Evolutionary conservation across 169 alveolate species (phyloP).

Genomic region (Eimeria nieschulzi): DNA sequence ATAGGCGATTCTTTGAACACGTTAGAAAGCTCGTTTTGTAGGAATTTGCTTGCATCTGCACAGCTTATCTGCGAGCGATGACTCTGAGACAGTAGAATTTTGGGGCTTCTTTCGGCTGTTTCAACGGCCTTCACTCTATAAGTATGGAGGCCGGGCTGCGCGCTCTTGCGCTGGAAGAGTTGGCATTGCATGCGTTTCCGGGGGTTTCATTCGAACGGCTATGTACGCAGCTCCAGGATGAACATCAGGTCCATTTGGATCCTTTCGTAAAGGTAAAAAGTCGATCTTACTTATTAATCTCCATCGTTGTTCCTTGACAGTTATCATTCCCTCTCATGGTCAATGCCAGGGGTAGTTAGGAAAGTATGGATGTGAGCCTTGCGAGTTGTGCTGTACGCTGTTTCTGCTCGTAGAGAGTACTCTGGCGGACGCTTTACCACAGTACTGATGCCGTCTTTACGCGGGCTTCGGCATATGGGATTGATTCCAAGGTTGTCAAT

Average conservation of each 20-base stretch:
- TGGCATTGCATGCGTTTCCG: conserved; percentile 38
- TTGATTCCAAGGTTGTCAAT: neutral
- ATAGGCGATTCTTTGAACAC: no score
- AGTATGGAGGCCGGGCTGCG: conserved; percentile 24
- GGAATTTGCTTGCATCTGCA: no score
- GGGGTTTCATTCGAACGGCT: conserved; percentile 32
- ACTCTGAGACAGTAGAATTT: no score
- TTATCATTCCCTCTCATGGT: no score
- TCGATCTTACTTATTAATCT: no score
- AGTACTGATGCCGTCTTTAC: conserved; percentile 56
- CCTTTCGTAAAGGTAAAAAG: neutral
- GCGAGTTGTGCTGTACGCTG: no score
- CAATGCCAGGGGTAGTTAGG: no score
- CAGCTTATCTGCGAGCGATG: no score
- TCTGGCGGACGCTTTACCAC: conserved; percentile 63
- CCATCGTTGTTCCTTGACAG: no score
- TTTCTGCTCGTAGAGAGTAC: conserved; percentile 16
- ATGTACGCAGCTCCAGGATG: neutral
- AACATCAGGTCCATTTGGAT: neutral
- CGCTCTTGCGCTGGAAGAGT: conserved; percentile 41
- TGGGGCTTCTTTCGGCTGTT: no score
- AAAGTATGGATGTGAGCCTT: no score
- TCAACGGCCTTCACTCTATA: neutral
- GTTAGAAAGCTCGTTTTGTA: no score
- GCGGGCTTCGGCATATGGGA: neutral